Base-by-base conservation (phyloP, 352 stramenopile genomes). In the Globisporangium carolinianum region DNA sequence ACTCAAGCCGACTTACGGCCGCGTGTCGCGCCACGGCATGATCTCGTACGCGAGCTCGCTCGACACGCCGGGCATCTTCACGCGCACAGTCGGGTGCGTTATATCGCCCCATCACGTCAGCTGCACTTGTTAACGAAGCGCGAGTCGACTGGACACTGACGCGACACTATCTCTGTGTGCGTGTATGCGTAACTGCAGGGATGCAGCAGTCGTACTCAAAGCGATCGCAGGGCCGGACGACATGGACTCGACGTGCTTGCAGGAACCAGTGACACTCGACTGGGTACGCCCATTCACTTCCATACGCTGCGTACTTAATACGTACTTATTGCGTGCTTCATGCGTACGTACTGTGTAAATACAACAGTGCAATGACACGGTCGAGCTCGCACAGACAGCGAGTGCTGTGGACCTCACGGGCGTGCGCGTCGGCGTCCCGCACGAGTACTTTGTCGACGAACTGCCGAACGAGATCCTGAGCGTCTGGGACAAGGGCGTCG, bases 1-100 rank as follows among this genome's bases (percentile, higher is more conserved):
- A 4, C 76, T 99, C 42, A 99, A 99, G 77, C 97, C 97, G 14
- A 93, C 92, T 15, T 99, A 99, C 58, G 97, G 97, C 11, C 74
- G 85, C n/a, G 80, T 99, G n/a, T 98, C 95, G 14, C 81, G 96
- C 35, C 86, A 98, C 59, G 96, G 96, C 14, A 89, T 99, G 69
- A 97, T 99, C 55, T 91, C 91, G 51, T 99, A 98, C 65, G 96
- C 94, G 4, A 98, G 88, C 38, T 98, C 92, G 15, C 77, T 99
- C 32, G 97, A 99, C 75, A 98, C 92, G 0, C 83, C 97, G 0
- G 97, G 97, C 12, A 87, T 98, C 58, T 83, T 99, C 24, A 75
- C 89, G 3, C 80, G 80, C 58, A 95, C 79, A 36, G 80, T 96
- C 32, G 78, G 73, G 82, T 88, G 63, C 49, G 56, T 67, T 70